These are phyloP conservation scores for Cryptosporidium parvum DNA, from an alignment of 169 alveolate species.

Conservation along the genomic window DNA sequence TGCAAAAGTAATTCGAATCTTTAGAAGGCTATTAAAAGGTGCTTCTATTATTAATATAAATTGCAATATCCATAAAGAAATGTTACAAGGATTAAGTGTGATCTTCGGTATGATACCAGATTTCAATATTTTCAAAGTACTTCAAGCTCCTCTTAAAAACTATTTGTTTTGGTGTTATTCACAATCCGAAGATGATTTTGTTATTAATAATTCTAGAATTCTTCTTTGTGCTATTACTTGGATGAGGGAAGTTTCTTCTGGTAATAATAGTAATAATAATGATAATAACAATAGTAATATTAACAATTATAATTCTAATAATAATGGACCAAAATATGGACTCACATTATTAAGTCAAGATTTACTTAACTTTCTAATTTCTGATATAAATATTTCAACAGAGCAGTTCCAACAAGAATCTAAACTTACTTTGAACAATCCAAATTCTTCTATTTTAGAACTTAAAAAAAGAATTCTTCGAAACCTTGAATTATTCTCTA, in stretches of 20 bases:
- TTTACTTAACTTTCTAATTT: slow-evolving; percentile 7
- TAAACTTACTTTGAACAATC: not conserved
- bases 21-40: slow-evolving; percentile 27
- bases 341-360: slow-evolving; percentile 27
- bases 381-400: slow-evolving; percentile 2
- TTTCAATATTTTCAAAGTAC: slow-evolving; percentile 16
- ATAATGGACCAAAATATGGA: slow-evolving; percentile 32
- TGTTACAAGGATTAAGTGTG: slow-evolving; percentile 32
- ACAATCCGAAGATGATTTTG: slow-evolving; percentile 39
- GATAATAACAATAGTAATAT: not conserved
- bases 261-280: not conserved
- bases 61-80: slow-evolving; percentile 39
- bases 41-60: not conserved
- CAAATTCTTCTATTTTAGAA: not conserved
- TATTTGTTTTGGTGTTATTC: slow-evolving; percentile 61
- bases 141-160: slow-evolving; percentile 25
- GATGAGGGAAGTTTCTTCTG: slow-evolving; percentile 7
- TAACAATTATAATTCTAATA: not conserved
- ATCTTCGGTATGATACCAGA: slow-evolving; percentile 26
- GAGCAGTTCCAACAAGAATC: slow-evolving; percentile 25
- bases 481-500: slow-evolving; percentile 11
- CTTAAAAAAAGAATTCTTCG: slow-evolving; percentile 21
- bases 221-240: slow-evolving; percentile 49
- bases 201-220: slow-evolving; percentile 34
- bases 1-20: slow-evolving; percentile 27